Base-by-base conservation (phyloP, 805 yeast genomes). In the Suhomyces emberorum region DNA sequence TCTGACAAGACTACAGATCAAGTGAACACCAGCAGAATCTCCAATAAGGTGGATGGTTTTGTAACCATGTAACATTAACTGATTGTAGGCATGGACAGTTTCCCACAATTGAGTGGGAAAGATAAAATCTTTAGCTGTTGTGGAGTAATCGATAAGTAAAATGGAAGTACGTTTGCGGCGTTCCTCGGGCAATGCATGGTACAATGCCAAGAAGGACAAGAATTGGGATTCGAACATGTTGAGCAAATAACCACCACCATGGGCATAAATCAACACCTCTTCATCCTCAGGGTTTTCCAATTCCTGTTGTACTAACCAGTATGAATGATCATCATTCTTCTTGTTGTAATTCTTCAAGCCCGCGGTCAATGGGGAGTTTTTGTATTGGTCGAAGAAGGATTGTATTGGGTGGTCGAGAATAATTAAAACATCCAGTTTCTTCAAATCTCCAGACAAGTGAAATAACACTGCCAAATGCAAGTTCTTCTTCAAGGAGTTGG, bases 401-500 rank as follows among this genome's bases (percentile, higher is more conserved):
- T 51, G 33, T 33, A 54, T 45, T 4, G 65, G 61, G 15, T 40
- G 26, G 37, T 57, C 45, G 25, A 53, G 44, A 14, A 56, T 39
- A 2, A 34, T 12, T 3, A 47, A 50, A 16, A 54, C 56, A 34
- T 58, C 63, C 0, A 34, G 32, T 23, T 54, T 51, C 4, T 46
- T 34, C 35, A 43, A 53, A 21, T 47, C 37, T 15, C 51, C 48
- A 18, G 63, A 54, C 28, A 61, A 49, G 35, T 57, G 62, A 30
- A 44, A 45, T 30, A 52, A 54, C 7, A 52, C 47, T 14, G 61
- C 34, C 26, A 60, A 39, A 29, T 56, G 53, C 15, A 61, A 27
- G 40, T 61, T 63, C 25, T 61, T 62, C 46, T 47, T 49, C 8
- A 57, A 46, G 9, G 63, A 57, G 30, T 52, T 35, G 22, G 46